A percentile compares a stretch with the other conserved stretches of the same genome.
Conservation (phyloP, 805 yeast species). For the Kazachstania bromeliacearum region DNA sequence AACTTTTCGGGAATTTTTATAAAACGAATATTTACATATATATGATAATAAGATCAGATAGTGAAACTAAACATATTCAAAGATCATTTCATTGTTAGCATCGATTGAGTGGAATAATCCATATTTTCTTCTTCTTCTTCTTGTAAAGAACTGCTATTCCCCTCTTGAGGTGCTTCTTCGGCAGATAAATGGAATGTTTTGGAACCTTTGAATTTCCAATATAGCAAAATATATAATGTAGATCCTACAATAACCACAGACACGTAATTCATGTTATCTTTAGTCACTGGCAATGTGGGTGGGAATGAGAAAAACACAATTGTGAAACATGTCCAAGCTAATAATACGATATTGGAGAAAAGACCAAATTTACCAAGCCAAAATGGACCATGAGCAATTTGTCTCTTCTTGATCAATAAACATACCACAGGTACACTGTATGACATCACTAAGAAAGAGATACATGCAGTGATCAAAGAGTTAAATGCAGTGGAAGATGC, state of each 20-base stretch:
- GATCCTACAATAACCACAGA: constrained; percentile 45
- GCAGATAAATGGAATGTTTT: constrained; percentile 29
- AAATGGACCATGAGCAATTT: constrained; percentile 53
- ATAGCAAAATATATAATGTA: constrained; percentile 35
- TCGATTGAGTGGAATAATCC: too few species aligned
- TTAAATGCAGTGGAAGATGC: constrained; percentile 63
- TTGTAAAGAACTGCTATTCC: too few species aligned
- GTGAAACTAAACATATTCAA: too few species aligned
- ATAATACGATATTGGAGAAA: constrained; percentile 39
- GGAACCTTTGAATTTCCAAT: constrained; percentile 41
- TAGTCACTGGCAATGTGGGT: constrained; percentile 48
- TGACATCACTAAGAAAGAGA: constrained; percentile 49
- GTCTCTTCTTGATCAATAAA: constrained; percentile 33
- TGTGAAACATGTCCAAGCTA: constrained; percentile 52
- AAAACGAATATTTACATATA: too few species aligned
- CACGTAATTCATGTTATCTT: constrained; percentile 59
- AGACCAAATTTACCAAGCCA: constrained; percentile 53
- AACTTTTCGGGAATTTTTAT: too few species aligned
- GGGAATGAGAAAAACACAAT: constrained; percentile 59
- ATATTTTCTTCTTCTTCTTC: constrained; percentile 9
- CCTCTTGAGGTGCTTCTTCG: constrained; percentile 9
- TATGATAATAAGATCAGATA: too few species aligned
- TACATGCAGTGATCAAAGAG: constrained; percentile 55
- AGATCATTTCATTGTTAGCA: too few species aligned
- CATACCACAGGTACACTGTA: constrained; percentile 50